A percentile compares a stretch with the other conserved stretches of the same genome.
Evolutionary conservation across 495 filamentous ascomycete species (phyloP).

Genomic region (Hypoxylon fuscum): DNA sequence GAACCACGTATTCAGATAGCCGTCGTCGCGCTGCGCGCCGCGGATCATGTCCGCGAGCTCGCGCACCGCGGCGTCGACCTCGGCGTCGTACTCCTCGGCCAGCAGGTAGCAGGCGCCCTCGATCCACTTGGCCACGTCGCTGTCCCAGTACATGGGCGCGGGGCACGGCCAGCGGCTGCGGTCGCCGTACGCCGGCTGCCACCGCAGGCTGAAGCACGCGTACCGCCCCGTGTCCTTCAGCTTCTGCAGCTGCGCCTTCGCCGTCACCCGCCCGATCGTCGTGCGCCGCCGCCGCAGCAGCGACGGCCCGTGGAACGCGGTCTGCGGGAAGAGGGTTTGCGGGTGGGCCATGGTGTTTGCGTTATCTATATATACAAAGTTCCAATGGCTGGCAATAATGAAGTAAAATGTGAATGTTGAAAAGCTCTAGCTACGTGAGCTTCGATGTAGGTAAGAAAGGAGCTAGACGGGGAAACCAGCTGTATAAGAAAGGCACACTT

Average conservation of each 20-base stretch:
- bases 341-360: conserved; percentile 25
- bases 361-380: too few species aligned
- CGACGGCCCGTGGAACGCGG: conserved; percentile 43
- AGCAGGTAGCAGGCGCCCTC: conserved; percentile 68
- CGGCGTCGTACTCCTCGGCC: conserved; percentile 48
- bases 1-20: conserved; percentile 69
- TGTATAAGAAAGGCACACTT: too few species aligned
- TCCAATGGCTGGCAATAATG: too few species aligned
- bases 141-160: conserved; percentile 67
- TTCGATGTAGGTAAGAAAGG: too few species aligned
- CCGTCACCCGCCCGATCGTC: conserved; percentile 52
- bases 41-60: conserved; percentile 66
- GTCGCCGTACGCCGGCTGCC: conserved; percentile 61
- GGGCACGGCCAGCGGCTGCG: conserved; percentile 61
- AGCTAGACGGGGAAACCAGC: too few species aligned
- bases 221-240: conserved; percentile 64
- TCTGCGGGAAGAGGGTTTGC: conserved; percentile 44
- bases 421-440: too few species aligned
- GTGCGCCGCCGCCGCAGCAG: conserved; percentile 52
- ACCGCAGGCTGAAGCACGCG: conserved; percentile 62
- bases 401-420: too few species aligned
- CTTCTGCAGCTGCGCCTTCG: conserved; percentile 58
- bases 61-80: conserved; percentile 60
- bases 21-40: conserved; percentile 63
- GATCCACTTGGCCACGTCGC: conserved; percentile 68